Percentiles rank a stretch among this genome's conserved stretches.
phyloP scores from a whole-genome alignment of 148 eudicot species.

The Pouteria glomerata region DNA sequence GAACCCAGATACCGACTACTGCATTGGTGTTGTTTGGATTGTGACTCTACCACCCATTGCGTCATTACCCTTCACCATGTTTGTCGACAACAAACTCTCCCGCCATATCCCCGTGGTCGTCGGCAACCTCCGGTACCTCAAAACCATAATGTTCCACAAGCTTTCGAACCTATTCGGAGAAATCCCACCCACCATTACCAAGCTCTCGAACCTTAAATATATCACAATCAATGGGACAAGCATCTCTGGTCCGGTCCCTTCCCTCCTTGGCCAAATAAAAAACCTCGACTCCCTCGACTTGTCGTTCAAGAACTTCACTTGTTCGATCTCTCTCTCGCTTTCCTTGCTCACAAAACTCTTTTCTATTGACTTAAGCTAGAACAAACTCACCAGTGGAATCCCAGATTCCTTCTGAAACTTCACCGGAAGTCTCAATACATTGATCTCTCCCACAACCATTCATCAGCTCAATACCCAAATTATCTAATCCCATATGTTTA shows the following conservation, averaged over 20 bases:
- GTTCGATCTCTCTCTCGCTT: slow-evolving; percentile 38
- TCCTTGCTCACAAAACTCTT: slow-evolving; percentile 18
- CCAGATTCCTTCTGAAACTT: slow-evolving; percentile 34
- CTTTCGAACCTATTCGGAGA: slow-evolving; percentile 42
- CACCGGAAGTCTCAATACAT: neutral
- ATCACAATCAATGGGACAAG: slow-evolving; percentile 25
- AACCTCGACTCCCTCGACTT: slow-evolving; percentile 23
- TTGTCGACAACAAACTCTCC: slow-evolving; percentile 12
- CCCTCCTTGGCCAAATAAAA: slow-evolving; percentile 26
- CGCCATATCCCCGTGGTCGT: slow-evolving; percentile 33
- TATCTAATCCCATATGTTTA: too few species aligned
- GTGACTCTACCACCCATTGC: slow-evolving; percentile 32
- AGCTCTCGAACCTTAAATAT: slow-evolving; percentile 22
- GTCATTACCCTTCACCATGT: slow-evolving; percentile 31
- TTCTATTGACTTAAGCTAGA: slow-evolving; percentile 24
- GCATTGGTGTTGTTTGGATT: slow-evolving; percentile 28
- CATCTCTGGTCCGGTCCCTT: slow-evolving; percentile 44
- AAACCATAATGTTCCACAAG: slow-evolving; percentile 20
- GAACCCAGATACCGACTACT: slow-evolving; percentile 39
- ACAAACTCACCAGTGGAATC: slow-evolving; percentile 40
- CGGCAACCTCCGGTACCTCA: slow-evolving; percentile 33
- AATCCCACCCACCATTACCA: slow-evolving; percentile 30
- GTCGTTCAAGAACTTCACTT: slow-evolving; percentile 27
- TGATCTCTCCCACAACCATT: slow-evolving; percentile 37
- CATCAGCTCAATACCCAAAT: slow-evolving; percentile 32